Conservation (phyloP, 495 filamentous ascomycete species). For the Recurvomyces mirabilis region DNA sequence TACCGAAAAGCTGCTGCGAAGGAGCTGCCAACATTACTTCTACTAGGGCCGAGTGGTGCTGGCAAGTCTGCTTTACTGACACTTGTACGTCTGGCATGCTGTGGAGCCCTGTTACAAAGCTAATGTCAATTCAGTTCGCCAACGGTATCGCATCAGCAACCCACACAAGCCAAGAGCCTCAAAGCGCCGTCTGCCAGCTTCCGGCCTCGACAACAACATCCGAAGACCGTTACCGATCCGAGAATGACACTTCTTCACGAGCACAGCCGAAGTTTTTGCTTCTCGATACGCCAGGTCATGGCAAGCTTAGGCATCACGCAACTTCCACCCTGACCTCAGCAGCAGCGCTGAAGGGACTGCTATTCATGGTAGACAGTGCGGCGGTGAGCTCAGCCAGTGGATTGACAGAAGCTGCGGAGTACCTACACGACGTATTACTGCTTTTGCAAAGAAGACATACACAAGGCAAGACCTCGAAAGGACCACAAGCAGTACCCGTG, state of each 20-base stretch:
- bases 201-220: conserved; percentile 48
- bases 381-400: conserved; percentile 46
- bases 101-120: too few species aligned
- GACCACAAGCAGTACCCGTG: conserved; percentile 54
- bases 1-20: conserved; percentile 50
- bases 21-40: conserved; percentile 67
- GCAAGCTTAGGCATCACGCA: conserved; percentile 62
- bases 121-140: conserved; percentile 41
- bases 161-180: conserved; percentile 71
- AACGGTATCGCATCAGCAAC: conserved; percentile 43
- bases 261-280: conserved; percentile 62
- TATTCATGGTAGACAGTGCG: conserved; percentile 83
- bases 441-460: conserved; percentile 65
- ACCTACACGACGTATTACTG: conserved; percentile 77
- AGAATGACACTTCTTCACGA: conserved; percentile 54
- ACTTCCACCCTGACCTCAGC: conserved; percentile 27
- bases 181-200: conserved; percentile 59
- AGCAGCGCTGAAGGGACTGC: conserved; percentile 55
- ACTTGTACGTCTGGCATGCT: conserved; percentile 54
- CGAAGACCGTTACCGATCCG: conserved; percentile 59
- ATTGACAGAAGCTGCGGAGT: conserved; percentile 55
- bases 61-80: conserved; percentile 86
- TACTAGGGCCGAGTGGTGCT: conserved; percentile 70
- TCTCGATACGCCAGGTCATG: conserved; percentile 86
- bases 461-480: conserved; percentile 44